Evolutionary conservation across 108 stramenopile species (phyloP), one percentile per base, ranked within the genome.

Genomic region (Cyclotella kingstonii): DNA sequence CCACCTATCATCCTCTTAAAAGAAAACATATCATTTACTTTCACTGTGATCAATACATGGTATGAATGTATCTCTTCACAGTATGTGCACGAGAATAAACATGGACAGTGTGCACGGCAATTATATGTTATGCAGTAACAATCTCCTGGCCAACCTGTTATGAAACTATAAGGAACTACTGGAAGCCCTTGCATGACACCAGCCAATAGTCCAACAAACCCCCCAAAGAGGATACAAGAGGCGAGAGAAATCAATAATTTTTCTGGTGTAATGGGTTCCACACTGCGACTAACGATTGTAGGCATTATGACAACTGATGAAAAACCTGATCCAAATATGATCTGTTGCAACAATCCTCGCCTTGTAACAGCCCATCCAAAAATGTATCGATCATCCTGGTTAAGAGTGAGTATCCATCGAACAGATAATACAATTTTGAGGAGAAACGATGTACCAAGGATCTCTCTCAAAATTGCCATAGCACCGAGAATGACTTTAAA

Each of bases 61-160:
- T 54, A 43, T 19, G 60, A 69, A 25, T 75, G 66, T 1, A 68
- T 63, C 44, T 75, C 67, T 22, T 36, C 61, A 57, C 73, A 75
- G 18, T 33, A 69, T 12, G 40, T 56, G 34, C 67, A 75, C 7
- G 73, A 55, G 27, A 62, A 75, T 3, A 75, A 26, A 36, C 73
- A 75, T 4, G 67, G 67, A 35, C 73, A 75, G 40, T 47, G 47
- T 1, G 50, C 67, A 45, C 51, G 44, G 21, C 63, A 53, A 27
- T 69, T 33, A 43, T 55, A 75, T 15, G 54, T 27, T 23, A 75
- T 27, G 19, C 39, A 56, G 33, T 54, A 73, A 54, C 67, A 63
- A 3, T 1, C 27, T 19, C 44, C 28, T 11, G 67, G 68, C 67
- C 66, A 68, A 9, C 67, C 25, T 27, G 53, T 62, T 26, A 75